Conservation (phyloP, 768 basidiomycete genomes). For the Russula olivacea region DNA sequence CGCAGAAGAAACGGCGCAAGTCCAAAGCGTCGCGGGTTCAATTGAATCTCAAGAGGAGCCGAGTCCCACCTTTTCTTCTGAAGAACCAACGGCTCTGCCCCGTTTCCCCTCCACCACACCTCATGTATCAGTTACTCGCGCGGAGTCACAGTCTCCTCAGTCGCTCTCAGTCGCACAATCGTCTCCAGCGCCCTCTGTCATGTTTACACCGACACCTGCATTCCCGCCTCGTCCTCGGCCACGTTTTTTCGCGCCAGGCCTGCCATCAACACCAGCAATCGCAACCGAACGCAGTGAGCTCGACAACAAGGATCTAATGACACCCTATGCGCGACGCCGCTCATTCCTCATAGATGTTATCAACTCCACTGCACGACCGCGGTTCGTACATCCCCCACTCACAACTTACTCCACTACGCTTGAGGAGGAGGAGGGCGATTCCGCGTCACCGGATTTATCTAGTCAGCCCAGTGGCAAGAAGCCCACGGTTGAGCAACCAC, state of each 20-base stretch:
- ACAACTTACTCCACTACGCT: neutral
- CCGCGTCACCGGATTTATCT: slow-evolving; percentile 17
- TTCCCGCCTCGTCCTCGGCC: slow-evolving; percentile 56
- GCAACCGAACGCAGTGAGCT: slow-evolving; percentile 22
- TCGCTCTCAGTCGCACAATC: slow-evolving; percentile 41
- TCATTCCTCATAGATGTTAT: slow-evolving; percentile 83
- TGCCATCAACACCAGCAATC: slow-evolving; percentile 19
- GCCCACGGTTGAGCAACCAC: slow-evolving; percentile 29
- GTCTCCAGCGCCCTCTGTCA: slow-evolving; percentile 49
- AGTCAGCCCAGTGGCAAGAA: slow-evolving; percentile 33
- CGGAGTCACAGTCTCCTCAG: slow-evolving; percentile 32
- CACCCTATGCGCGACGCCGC: slow-evolving; percentile 65
- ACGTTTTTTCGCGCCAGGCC: slow-evolving; percentile 43
- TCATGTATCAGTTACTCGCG: neutral
- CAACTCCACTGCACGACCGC: slow-evolving; percentile 73
- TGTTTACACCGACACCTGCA: slow-evolving; percentile 67
- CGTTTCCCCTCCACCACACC: slow-evolving; percentile 10
- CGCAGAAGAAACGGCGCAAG: neutral
- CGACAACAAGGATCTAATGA: slow-evolving; percentile 41
- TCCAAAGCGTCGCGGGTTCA: neutral
- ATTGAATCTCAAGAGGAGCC: slow-evolving; percentile 14
- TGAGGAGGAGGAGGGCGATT: slow-evolving; percentile 19
- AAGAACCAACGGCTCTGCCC: slow-evolving; percentile 35
- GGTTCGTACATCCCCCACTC: slow-evolving; percentile 52
- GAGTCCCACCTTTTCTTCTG: slow-evolving; percentile 72